Conservation (phyloP, 1,284 basidiomycete species). For the Melampsora medusae region DNA sequence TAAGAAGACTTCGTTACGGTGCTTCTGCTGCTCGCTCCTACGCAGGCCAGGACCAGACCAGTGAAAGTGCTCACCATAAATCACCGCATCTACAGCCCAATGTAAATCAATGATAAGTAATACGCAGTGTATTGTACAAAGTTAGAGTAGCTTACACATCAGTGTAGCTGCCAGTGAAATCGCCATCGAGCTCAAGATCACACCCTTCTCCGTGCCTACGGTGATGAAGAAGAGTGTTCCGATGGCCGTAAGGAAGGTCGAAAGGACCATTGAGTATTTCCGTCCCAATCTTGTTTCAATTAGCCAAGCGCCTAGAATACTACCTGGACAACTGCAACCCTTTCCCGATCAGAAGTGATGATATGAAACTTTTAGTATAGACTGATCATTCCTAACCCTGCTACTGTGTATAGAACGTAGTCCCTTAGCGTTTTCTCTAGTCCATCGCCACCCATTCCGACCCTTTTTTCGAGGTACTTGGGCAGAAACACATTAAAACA, state of each 20-base stretch:
- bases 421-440: conserved; percentile 70
- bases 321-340: conserved; percentile 45
- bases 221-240: conserved; percentile 73
- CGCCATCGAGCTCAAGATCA: conserved; percentile 73
- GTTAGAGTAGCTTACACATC: conserved; percentile 69
- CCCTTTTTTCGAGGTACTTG: conserved; percentile 72
- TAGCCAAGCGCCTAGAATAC: conserved; percentile 80
- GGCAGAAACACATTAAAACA: conserved; percentile 98
- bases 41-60: background rate
- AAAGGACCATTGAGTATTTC: conserved; percentile 71
- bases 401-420: conserved; percentile 75
- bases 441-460: conserved; percentile 17
- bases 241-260: conserved; percentile 74
- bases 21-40: background rate
- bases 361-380: conserved; percentile 51
- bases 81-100: conserved; percentile 29
- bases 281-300: conserved; percentile 76
- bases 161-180: conserved; percentile 79
- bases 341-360: background rate
- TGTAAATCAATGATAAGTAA: conserved; percentile 1
- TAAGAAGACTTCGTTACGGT: background rate
- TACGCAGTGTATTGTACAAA: conserved; percentile 59
- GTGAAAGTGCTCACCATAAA: conserved; percentile 30
- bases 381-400: conserved; percentile 80
- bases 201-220: conserved; percentile 64